Percentiles rank a stretch among this genome's conserved stretches.
phyloP scores from a whole-genome alignment of 176 grass and related monocot species.

The Chloris gayana region DNA sequence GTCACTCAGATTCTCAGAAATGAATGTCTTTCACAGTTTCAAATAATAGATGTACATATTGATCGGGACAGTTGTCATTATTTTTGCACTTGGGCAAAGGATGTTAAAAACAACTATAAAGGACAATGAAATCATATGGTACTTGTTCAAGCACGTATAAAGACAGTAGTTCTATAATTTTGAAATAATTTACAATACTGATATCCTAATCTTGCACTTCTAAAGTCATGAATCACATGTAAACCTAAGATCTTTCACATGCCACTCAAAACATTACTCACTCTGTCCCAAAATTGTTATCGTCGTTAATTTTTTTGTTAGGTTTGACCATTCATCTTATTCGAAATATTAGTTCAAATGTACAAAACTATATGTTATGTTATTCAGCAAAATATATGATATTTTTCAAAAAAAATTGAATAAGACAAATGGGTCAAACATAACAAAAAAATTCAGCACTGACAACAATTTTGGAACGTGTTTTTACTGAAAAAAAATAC shows the following conservation, averaged over 20 bases:
- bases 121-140: slow-evolving; percentile 12
- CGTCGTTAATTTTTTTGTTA: too few species aligned
- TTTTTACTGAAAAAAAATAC: neutral
- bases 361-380: too few species aligned
- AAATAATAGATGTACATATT: neutral
- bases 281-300: too few species aligned
- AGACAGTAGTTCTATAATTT: neutral
- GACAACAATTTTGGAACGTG: too few species aligned
- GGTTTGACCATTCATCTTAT: too few species aligned
- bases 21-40: neutral
- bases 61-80: neutral
- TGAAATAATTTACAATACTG: neutral
- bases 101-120: neutral
- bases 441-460: too few species aligned
- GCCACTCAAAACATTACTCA: neutral
- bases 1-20: too few species aligned
- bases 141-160: neutral
- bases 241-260: neutral
- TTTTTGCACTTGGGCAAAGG: slow-evolving; percentile 13
- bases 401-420: too few species aligned
- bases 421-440: too few species aligned
- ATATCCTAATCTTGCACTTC: neutral
- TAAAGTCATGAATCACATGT: neutral
- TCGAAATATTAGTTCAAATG: too few species aligned
- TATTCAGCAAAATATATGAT: too few species aligned